Base-by-base conservation (phyloP, 371 early-diverging fungal species). In the Thermomucor indicae-seudaticae region DNA sequence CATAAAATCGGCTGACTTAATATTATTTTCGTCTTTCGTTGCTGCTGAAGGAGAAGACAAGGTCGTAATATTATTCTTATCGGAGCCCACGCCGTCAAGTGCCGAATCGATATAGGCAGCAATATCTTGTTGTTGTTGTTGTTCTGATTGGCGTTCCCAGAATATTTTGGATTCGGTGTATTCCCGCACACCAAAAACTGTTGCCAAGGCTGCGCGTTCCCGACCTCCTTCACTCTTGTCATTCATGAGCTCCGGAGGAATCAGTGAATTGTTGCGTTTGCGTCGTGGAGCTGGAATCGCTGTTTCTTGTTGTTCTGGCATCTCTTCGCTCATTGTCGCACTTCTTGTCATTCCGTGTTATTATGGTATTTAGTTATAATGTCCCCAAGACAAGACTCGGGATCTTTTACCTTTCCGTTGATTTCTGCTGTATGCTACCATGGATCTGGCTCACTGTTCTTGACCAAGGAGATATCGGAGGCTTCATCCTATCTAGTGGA, bases 111-210 rank as follows among this genome's bases (percentile, higher is more conserved):
- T 47, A 23, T 53, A 52, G 25, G 59, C 51, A 23, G 64, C 48
- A 20, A 67, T 62, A 2, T 44, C 22, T 48, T 41, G 14, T 32
- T 20, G 12, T 48, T 43, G 37, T 51, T 37, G 31, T 23, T 38
- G n/a, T n/a, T n/a, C n/a, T n/a, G n/a, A 30, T 28, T 63, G 61
- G 10, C 64, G 52, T 35, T 75, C 69, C 75, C 75, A 75, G 20
- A 75, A 62, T 24, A 66, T 50, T 40, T 71, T 71, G 4, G 67
- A 64, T 41, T 70, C 69, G 17, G 69, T 61, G 28, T 75, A 75
- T 49, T 75, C 75, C 23, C 65, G 69, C 5, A 71, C 70, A 40
- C 75, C 75, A 56, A 75, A 75, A 3, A 75, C 75, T 5, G 72
- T 70, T 4, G 75, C 75, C 10, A 75, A 35, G 7, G 75, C 72